Evolutionary conservation across 306 rosid species (phyloP), one percentile per base, ranked within the genome.

Genomic region (Vachellia collinsii): DNA sequence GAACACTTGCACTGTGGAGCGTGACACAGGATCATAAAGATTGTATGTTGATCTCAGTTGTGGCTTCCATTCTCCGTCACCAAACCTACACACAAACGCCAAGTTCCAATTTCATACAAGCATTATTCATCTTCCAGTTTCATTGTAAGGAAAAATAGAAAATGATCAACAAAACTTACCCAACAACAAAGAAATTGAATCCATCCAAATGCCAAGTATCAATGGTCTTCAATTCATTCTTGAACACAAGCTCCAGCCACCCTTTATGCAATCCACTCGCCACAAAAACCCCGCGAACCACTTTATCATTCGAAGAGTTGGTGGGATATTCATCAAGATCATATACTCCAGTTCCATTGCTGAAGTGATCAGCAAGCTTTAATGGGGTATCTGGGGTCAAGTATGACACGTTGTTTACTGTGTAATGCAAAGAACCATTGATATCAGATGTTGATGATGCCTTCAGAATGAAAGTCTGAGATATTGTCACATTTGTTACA

Each of bases 171-270:
- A 22, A 22, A 14, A 11, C 88, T 85, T 80, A 91, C 97, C 94
- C 99, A 8, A 88, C 97, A 6, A 86, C 89, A 64, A 87, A 84
- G 89, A 93, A 91, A 29, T 89, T 93, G 8, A 51, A 93, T 77
- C 97, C 99, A 87, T 94, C 93, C 11, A 94, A 86, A 82, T 94
- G 97, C 95, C 97, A 94, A 73, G 99, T 6, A 81, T 90, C 92
- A 46, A 90, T 88, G 53, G 51, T 76, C 44, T 43, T 74, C 68
- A 90, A 59, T 62, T 46, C 80, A 78, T 89, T 94, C 43, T 83
- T 63, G 1, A 94, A 76, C 25, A 93, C 97, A 69, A 90, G 75
- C 90, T 94, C 97, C n/a, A 82, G 43, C 97, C 92, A 90, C 8
- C 91, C 95, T 72, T 89, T 91, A 80, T 91, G 88, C 25, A 74